Conservation (phyloP, 2,329 filamentous ascomycete genomes). For the Aspergillus pseudoterreus region DNA sequence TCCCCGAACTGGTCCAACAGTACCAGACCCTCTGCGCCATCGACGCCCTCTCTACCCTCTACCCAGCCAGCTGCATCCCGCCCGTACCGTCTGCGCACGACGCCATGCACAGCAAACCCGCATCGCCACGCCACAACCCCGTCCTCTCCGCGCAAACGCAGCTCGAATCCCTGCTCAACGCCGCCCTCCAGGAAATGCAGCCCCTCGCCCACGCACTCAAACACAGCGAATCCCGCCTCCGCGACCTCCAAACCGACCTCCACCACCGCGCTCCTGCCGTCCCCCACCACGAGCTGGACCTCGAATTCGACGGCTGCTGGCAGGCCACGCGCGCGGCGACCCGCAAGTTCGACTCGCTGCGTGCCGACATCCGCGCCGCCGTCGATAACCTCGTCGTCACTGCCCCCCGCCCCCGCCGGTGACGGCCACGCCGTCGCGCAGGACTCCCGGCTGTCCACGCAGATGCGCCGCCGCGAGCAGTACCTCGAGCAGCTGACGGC, state of each 20-base stretch:
- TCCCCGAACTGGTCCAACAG: constrained; percentile 34
- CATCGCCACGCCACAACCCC: constrained; percentile 1
- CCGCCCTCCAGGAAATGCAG: constrained; percentile 23
- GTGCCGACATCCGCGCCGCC: constrained; percentile 33
- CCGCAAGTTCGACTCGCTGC: constrained; percentile 33
- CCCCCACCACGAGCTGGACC: constrained; percentile 31
- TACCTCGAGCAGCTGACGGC: constrained; percentile 31
- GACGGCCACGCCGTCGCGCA: constrained; percentile 15
- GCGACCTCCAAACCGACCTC: constrained; percentile 23
- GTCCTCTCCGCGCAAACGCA: constrained; percentile 17
- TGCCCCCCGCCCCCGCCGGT: constrained; percentile 9
- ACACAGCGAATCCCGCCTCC: constrained; percentile 29
- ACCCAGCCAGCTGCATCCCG: constrained; percentile 26
- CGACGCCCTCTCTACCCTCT: constrained; percentile 20
- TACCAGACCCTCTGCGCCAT: constrained; percentile 26
- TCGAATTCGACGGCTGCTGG: constrained; percentile 35
- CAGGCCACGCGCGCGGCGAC: constrained; percentile 28
- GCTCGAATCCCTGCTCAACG: constrained; percentile 28
- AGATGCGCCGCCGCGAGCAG: constrained; percentile 27
- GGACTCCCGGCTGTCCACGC: constrained; percentile 27
- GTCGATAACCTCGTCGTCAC: constrained; percentile 31
- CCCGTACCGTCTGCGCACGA: constrained; percentile 9
- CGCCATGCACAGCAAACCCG: background rate
- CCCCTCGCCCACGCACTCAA: constrained; percentile 25
- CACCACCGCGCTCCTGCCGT: constrained; percentile 23